These are phyloP conservation scores for Carex sylvatica DNA, from an alignment of 202 grass and related monocot genomes.

Conservation along the genomic window DNA sequence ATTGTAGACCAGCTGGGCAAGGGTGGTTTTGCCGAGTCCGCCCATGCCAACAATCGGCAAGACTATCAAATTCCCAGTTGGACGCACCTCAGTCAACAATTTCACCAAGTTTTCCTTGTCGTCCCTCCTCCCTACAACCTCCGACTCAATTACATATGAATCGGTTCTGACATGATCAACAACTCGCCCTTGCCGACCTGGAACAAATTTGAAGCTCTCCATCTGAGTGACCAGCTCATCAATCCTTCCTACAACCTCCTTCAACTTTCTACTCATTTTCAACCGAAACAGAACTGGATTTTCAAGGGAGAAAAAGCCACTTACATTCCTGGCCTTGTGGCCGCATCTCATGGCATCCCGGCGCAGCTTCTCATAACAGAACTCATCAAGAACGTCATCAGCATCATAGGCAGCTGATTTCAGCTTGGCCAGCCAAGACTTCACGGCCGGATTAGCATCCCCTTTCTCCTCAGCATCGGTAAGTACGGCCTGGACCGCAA, in stretches of 20 bases:
- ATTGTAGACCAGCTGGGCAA: constrained; percentile 31
- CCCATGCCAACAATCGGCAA: constrained; percentile 41
- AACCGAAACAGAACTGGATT: constrained; percentile 16
- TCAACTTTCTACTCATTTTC: constrained; percentile 18
- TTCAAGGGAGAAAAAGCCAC: constrained; percentile 5
- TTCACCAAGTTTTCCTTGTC: constrained; percentile 16
- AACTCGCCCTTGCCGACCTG: no score
- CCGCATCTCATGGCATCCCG: background rate
- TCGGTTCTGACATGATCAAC: background rate
- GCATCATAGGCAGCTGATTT: constrained; percentile 23
- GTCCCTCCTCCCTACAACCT: constrained; percentile 16
- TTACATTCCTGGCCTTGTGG: background rate
- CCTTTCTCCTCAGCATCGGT: constrained; percentile 2
- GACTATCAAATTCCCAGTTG: background rate
- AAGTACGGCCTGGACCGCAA: background rate
- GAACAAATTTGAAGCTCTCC: background rate
- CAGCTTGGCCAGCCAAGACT: constrained; percentile 15
- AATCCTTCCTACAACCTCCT: background rate
- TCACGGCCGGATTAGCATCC: background rate
- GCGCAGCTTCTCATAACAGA: constrained; percentile 18
- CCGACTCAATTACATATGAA: background rate
- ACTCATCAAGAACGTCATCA: constrained; percentile 22
- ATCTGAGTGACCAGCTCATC: constrained; percentile 4
- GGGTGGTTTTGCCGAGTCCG: constrained; percentile 34
- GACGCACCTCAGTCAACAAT: background rate